Base-by-base conservation (phyloP, 345 rosid genomes). In the Lepidium sativum region DNA sequence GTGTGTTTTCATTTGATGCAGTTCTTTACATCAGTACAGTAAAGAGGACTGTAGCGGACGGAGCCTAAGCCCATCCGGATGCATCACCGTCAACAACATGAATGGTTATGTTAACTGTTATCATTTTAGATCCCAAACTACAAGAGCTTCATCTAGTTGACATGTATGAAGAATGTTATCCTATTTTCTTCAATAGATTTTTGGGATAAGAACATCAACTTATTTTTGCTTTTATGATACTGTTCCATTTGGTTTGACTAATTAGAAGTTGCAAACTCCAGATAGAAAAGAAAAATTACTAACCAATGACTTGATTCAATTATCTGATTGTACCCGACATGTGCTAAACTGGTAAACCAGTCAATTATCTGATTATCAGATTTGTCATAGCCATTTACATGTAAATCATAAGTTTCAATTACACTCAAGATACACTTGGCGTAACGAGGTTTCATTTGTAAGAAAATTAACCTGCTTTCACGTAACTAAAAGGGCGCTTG, bases 1-100 rank as follows among this genome's bases (percentile, higher is more conserved):
- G n/a, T 21, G 16, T 7, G 48, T 48, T 60, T 41, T 31, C 39
- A 48, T 32, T 65, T 2, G 4, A 17, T 81, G 85, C 95, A 94
- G 97, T 90, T 73, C 89, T 94, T 41, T 94, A 90, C 68, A 90
- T 94, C 68, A 94, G 97, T 62, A 94, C 97, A 7, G 78, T 96
- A 8, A 94, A 86, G 79, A 74, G 82, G 80, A 77, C 95, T 47
- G 70, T 86, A 13, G 96, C 82, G 1, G 97, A 94, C 32, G 96
- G 97, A 20, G 81, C 87, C 3, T 86, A 84, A 68, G 42, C 15
- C 49, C 9, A 9, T 48, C 50, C 25, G 42, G 34, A 42, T 58
- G 21, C 39, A 31, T 41, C 61, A 14, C 47, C 56, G 38, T 37
- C 75, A 65, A 17, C 70, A 27, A 23, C 70, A 44, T 10, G 57